Base-by-base conservation (phyloP, 2,329 filamentous ascomycete species). In the Fusarium devonianum region DNA sequence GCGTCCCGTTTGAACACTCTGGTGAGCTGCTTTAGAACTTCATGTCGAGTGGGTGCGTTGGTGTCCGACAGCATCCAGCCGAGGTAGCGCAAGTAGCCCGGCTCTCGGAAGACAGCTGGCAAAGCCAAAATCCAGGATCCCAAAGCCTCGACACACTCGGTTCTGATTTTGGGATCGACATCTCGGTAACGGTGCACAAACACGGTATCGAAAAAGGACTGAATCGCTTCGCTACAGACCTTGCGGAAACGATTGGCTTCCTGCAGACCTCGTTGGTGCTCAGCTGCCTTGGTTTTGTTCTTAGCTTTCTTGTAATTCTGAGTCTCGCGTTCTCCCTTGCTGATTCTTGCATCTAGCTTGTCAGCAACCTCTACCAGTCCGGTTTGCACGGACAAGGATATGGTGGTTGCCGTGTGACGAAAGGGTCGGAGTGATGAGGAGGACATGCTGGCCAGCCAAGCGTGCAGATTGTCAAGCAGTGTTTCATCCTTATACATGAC, bases 111-210 rank as follows among this genome's bases (percentile, higher is more conserved):
- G 34, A 90, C 82, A 35, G 91, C 90, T 2, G 92, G 90, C 40
- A 96, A 84, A 9, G 83, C 83, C 68, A 86, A 82, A 61, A 97
- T 95, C 94, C 94, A 99, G 29, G 86, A 82, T 19, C 92, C 92
- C 7, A 99, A 79, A 11, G 91, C 90, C 56, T 89, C 85, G 17
- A 96, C 87, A 67, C 93, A 97, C 66, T 97, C 93, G 1, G 88
- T 85, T 42, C 94, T 85, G 59, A 99, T 96, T 63, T 85, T 89
- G 6, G 90, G 85, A 66, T 99, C 94, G 21, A 97, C 85, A 68
- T 99, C 94, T 53, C 94, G 89, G 71, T 97, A 99, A 36, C 94
- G 87, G 72, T 99, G 93, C 21, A 97, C 88, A 68, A 96, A 99
- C 35, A 97, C 87, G 2, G 90, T 89, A 62, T 96, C 89, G 67